phyloP scores from a whole-genome alignment of 2,329 filamentous ascomycete species.

The Moelleriella libera region DNA sequence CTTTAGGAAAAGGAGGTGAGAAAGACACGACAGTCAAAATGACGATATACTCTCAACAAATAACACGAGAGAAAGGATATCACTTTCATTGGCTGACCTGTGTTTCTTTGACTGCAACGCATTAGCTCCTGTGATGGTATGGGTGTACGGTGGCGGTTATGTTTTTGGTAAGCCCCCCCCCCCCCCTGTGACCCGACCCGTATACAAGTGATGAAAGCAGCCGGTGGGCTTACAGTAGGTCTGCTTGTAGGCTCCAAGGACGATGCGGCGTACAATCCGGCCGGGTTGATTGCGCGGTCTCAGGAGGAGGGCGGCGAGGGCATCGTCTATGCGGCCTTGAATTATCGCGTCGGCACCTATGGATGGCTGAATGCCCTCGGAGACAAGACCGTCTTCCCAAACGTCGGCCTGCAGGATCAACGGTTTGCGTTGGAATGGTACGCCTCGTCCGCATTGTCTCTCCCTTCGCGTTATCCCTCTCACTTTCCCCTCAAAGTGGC shows the following conservation, averaged over 20 bases:
- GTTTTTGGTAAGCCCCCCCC: conserved; percentile 2
- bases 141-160: conserved; percentile 33
- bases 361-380: conserved; percentile 31
- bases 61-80: too few species aligned
- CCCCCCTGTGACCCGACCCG: not conserved
- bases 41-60: not conserved
- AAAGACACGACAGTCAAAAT: not conserved
- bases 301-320: conserved; percentile 16
- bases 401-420: conserved; percentile 36
- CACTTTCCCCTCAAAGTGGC: too few species aligned
- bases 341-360: conserved; percentile 26
- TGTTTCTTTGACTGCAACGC: too few species aligned
- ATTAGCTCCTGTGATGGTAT: conserved; percentile 26
- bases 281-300: conserved; percentile 19
- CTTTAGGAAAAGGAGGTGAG: not conserved
- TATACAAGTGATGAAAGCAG: not conserved
- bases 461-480: not conserved
- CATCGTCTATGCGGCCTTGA: conserved; percentile 23
- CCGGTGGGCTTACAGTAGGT: too few species aligned
- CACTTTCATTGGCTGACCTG: not conserved
- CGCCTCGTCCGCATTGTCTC: not conserved
- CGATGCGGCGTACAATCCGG: conserved; percentile 15
- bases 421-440: conserved; percentile 31
- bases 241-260: conserved; percentile 14
- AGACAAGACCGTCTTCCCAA: conserved; percentile 19